Percentiles rank a stretch among this genome's conserved stretches.
Conservation (phyloP, 2,329 filamentous ascomycete species). For the Mycosphaerella sp. region DNA sequence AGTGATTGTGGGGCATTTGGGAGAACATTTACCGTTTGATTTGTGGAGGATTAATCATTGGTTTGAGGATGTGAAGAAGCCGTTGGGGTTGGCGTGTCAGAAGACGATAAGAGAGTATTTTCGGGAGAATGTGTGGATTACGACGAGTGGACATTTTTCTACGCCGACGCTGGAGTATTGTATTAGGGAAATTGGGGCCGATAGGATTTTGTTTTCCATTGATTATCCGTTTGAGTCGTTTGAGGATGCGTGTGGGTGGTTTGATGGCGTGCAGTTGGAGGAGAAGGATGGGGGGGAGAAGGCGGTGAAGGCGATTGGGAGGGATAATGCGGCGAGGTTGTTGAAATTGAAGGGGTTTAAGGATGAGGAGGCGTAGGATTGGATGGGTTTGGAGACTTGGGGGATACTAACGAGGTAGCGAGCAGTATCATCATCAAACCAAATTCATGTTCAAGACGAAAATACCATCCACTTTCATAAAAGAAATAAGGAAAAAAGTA, state of each 20-base stretch:
- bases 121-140: conserved; percentile 51
- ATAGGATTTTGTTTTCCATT: conserved; percentile 29
- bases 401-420: too few species aligned
- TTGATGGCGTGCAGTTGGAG: conserved; percentile 23
- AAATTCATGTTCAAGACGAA: too few species aligned
- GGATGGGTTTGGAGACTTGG: too few species aligned
- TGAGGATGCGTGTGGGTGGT: conserved; percentile 29
- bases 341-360: conserved; percentile 27
- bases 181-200: conserved; percentile 41
- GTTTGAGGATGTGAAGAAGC: conserved; percentile 52
- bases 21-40: conserved; percentile 47
- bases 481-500: too few species aligned
- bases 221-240: conserved; percentile 31
- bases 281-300: conserved; percentile 12
- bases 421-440: too few species aligned
- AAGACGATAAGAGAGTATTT: conserved; percentile 49
- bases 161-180: conserved; percentile 48
- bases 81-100: conserved; percentile 44
- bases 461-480: too few species aligned
- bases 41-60: conserved; percentile 45
- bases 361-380: conserved; percentile 15
- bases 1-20: conserved; percentile 45
- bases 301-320: conserved; percentile 25
- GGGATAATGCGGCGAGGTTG: conserved; percentile 29
- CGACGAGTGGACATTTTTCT: conserved; percentile 52